Conservation (phyloP, 495 filamentous ascomycete species). For the Penicilliopsis zonata region DNA sequence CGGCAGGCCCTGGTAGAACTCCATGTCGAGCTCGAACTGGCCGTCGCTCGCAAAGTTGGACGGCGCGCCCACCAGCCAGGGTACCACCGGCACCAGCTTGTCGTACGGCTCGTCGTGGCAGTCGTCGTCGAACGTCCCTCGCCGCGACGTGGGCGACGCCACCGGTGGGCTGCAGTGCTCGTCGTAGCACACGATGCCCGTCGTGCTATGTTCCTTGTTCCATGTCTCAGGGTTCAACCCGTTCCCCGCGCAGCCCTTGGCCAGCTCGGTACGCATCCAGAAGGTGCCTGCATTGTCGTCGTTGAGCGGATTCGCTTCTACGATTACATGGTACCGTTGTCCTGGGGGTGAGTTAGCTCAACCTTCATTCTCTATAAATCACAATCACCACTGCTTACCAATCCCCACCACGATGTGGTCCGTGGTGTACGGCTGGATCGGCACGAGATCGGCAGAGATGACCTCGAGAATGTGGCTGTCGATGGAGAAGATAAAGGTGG, state of each 20-base stretch:
- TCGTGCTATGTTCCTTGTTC: no score
- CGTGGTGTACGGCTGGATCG: conserved; percentile 35
- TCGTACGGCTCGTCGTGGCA: conserved; percentile 6
- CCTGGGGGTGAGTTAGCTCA: no score
- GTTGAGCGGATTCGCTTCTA: conserved; percentile 9
- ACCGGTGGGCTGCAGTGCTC: conserved; percentile 6
- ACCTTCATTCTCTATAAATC: no score
- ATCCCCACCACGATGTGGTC: conserved; percentile 8
- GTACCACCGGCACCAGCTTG: conserved; percentile 17
- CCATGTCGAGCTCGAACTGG: no score
- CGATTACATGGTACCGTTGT: conserved; percentile 22
- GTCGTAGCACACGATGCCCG: conserved; percentile 19
- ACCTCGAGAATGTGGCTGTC: conserved; percentile 38
- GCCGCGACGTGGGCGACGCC: conserved; percentile 11
- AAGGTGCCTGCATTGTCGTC: conserved; percentile 8
- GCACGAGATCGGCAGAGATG: conserved; percentile 40
- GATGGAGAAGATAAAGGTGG: conserved; percentile 21
- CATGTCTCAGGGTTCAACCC: no score
- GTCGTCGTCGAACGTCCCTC: neutral
- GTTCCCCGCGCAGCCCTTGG: neutral
- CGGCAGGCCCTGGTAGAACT: no score
- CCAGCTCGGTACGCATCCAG: neutral
- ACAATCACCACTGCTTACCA: no score
- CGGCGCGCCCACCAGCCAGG: neutral
- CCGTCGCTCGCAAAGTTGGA: no score